Percentiles rank a stretch among this genome's conserved stretches.
Evolutionary conservation across 169 alveolate genomes (phyloP).

Genomic region (Sarcocystis neurona): DNA sequence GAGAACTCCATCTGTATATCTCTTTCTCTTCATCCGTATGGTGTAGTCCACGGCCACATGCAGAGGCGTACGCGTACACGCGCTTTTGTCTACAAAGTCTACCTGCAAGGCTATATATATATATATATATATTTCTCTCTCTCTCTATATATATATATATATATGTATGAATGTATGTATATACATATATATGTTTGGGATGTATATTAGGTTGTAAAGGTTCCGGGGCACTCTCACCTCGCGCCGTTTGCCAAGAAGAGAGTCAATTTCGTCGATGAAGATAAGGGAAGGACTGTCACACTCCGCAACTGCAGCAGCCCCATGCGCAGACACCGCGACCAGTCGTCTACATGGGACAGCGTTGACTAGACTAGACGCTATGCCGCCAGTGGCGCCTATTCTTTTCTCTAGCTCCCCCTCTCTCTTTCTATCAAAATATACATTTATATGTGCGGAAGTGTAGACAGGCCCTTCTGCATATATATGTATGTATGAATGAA

Average conservation of each 20-base stretch:
- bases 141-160: no score
- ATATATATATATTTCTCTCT: no score
- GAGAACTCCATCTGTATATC: not conserved
- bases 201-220: not conserved
- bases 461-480: not conserved
- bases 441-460: not conserved
- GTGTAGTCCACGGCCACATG: no score
- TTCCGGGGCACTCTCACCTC: constrained; percentile 37
- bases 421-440: not conserved
- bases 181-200: not conserved
- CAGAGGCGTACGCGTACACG: no score
- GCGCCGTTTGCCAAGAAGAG: constrained; percentile 86
- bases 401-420: no score
- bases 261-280: constrained; percentile 94
- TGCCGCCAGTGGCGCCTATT: no score
- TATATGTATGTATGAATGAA: not conserved
- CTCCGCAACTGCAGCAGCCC: constrained; percentile 78
- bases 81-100: no score
- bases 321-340: not conserved
- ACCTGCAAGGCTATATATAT: no score
- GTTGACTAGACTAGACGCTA: not conserved
- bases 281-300: constrained; percentile 89
- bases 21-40: not conserved
- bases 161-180: no score
- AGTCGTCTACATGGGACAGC: not conserved